Evolutionary conservation across 2,329 filamentous ascomycete species (phyloP), one percentile per base, ranked within the genome.

Genomic region (Camptophora hylomeconis): DNA sequence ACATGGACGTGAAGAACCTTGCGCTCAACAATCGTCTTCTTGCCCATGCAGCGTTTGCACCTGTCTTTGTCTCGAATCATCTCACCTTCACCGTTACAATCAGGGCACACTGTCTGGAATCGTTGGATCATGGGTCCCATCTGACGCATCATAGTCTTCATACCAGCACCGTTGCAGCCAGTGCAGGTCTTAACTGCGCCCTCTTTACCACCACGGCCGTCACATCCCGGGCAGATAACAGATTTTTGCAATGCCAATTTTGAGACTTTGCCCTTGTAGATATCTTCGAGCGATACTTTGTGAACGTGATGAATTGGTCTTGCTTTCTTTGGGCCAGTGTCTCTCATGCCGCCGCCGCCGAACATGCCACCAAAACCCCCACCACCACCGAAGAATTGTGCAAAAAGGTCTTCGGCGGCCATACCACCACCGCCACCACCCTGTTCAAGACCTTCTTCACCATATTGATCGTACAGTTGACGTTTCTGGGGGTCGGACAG

Each of bases 131-230:
- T 98, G 36, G 89, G 89, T 28, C 89, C 89, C 86, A 98, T 95
- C 63, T 98, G 89, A 54, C 92, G 80, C 89, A 98, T 94, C 87
- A 98, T 95, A 21, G 82, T 94, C 79, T 95, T 95, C 81, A 94
- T 93, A 59, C 89, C 89, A 41, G 80, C 74, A 43, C 89, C 89
- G 49, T 92, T 83, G 57, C 89, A 98, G 50, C 83, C 80, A 21
- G 72, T 53, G 60, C 89, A 98, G 49, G 80, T 81, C 65, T 86
- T 87, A 42, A 95, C 87, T n/a, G 89, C 82, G 41, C 89, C 89
- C 42, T 95, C 87, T 67, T 98, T 98, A 44, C 89, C 89, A 50
- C 89, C 89, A 36, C 84, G 75, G 40, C 89, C 89, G 35, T 89
- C 79, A 57, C 89, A 98, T 62, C 86, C 86, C 42, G 82, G 67